Evolutionary conservation across 805 yeast genomes (phyloP).

Genomic region (Limtongia smithiae): DNA sequence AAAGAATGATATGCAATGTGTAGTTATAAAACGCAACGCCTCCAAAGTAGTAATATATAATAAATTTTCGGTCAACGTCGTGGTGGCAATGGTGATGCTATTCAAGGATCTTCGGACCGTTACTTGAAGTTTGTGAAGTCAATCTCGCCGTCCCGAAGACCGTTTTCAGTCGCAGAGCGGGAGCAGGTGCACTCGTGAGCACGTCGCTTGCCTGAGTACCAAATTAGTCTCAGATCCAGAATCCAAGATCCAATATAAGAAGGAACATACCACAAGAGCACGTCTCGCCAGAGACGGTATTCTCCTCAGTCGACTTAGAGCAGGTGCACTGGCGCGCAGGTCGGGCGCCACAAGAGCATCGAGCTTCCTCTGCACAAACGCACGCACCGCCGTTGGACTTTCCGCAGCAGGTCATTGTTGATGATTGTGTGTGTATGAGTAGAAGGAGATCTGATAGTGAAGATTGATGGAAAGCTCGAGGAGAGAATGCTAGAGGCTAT

Average conservation of each 20-base stretch:
- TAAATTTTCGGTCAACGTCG: no score
- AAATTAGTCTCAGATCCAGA: not conserved
- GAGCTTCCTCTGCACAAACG: slow-evolving; percentile 59
- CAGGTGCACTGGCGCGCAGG: slow-evolving; percentile 60
- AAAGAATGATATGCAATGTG: no score
- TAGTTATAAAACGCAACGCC: no score
- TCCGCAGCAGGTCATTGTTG: slow-evolving; percentile 43
- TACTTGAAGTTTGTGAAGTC: slow-evolving; percentile 50
- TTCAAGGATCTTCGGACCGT: no score
- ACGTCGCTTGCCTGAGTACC: slow-evolving; percentile 40
- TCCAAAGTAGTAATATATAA: no score
- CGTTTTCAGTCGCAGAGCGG: slow-evolving; percentile 37
- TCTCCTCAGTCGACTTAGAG: slow-evolving; percentile 50
- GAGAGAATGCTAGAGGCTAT: no score
- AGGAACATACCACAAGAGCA: slow-evolving; percentile 51
- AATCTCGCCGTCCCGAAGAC: slow-evolving; percentile 53
- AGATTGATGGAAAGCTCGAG: no score
- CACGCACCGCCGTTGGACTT: slow-evolving; percentile 44
- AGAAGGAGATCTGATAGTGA: no score
- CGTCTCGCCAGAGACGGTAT: slow-evolving; percentile 43
- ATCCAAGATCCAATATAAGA: no score
- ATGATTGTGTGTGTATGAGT: no score
- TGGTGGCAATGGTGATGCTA: no score
- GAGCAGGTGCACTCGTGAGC: slow-evolving; percentile 58
- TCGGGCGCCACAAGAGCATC: slow-evolving; percentile 59